Conservation (phyloP, 2,329 filamentous ascomycete genomes). For the Zarea fungicola region DNA sequence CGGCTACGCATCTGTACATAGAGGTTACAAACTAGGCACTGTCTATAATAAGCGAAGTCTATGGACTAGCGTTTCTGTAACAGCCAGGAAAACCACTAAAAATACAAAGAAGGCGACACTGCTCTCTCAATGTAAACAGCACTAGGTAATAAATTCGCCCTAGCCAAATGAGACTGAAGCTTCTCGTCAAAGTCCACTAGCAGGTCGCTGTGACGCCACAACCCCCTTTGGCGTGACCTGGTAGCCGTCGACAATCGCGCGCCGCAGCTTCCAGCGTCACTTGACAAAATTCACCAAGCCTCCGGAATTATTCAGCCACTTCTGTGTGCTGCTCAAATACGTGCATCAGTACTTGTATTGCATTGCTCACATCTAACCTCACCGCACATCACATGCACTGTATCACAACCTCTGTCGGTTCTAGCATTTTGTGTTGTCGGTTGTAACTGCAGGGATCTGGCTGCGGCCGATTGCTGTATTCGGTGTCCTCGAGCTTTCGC, state of each 20-base stretch:
- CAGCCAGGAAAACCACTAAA: too few relatives aligned
- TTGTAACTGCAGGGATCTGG: too few relatives aligned
- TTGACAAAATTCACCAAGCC: neutral
- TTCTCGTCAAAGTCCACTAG: slow-evolving; percentile 12
- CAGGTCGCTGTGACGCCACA: slow-evolving; percentile 9
- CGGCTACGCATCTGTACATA: too few relatives aligned
- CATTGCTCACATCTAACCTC: neutral
- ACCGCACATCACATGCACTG: slow-evolving; percentile 1
- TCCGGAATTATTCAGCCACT: neutral
- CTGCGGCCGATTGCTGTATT: neutral
- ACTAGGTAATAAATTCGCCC: too few relatives aligned
- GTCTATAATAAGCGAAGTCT: too few relatives aligned
- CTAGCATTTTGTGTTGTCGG: too few relatives aligned
- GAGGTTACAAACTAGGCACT: too few relatives aligned
- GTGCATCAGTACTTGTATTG: neutral
- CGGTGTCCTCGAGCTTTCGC: neutral
- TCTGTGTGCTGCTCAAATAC: neutral
- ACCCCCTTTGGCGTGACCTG: neutral
- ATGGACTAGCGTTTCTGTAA: too few relatives aligned
- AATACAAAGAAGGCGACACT: too few relatives aligned
- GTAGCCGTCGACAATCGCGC: neutral
- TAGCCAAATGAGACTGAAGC: too few relatives aligned
- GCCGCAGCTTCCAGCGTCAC: slow-evolving; percentile 8
- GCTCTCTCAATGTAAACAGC: too few relatives aligned
- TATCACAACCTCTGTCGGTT: neutral